Conservation (phyloP, 2,329 filamentous ascomycete species). For the Aspergillus jensenii region DNA sequence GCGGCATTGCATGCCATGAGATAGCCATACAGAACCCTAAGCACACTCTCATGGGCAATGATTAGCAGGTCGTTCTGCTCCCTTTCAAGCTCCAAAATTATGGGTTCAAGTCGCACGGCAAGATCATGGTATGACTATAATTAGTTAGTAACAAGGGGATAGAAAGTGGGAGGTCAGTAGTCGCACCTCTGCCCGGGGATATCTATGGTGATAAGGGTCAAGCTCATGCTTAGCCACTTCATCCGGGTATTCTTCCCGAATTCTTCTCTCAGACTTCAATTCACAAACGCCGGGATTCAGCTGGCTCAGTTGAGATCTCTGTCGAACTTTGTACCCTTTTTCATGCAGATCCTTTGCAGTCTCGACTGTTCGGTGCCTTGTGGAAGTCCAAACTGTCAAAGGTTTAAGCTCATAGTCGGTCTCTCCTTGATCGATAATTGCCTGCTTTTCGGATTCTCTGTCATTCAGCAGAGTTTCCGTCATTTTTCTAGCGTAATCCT, state of each 20-base stretch:
- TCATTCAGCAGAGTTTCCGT: conserved; percentile 78
- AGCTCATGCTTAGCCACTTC: conserved; percentile 90
- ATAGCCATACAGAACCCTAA: conserved; percentile 94
- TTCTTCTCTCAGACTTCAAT: conserved; percentile 80
- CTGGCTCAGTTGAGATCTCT: conserved; percentile 95
- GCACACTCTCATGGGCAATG: conserved; percentile 96
- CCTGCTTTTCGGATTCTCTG: conserved; percentile 75
- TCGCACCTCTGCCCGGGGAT: conserved; percentile 84
- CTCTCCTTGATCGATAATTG: conserved; percentile 67
- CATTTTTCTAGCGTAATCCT: conserved; percentile 81
- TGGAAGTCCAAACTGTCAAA: conserved; percentile 92
- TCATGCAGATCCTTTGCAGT: conserved; percentile 80
- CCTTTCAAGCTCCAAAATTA: conserved; percentile 94
- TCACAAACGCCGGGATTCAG: conserved; percentile 96
- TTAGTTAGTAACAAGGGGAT: not conserved
- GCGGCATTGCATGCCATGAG: conserved; percentile 97
- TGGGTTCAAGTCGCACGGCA: conserved; percentile 94
- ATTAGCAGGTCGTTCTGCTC: conserved; percentile 98
- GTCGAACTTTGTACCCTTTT: conserved; percentile 79
- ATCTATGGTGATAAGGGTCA: conserved; percentile 96
- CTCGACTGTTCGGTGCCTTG: conserved; percentile 82
- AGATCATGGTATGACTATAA: conserved; percentile 92
- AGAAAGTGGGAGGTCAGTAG: not conserved
- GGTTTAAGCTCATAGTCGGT: conserved; percentile 70
- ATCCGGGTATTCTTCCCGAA: conserved; percentile 79